Evolutionary conservation across 2,329 filamentous ascomycete species (phyloP).

Genomic region (Penicillium sp.): DNA sequence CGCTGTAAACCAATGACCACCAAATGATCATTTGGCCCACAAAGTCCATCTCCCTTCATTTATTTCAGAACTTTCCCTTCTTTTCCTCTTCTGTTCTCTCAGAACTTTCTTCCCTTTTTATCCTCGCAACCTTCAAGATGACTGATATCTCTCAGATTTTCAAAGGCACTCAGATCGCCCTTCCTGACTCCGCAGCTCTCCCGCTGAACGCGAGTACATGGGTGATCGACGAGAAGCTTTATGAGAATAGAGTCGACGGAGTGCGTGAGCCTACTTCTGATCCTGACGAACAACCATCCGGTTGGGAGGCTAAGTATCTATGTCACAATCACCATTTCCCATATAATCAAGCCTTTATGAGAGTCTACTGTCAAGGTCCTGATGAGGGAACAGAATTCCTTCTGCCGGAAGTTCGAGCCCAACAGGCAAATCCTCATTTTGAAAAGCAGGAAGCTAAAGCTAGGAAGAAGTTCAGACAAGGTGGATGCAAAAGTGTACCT

Average conservation of each 20-base stretch:
- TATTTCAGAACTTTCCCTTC: neutral
- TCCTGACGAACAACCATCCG: neutral
- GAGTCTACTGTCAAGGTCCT: constrained; percentile 5
- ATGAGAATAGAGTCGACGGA: constrained; percentile 6
- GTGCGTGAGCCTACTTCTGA: neutral
- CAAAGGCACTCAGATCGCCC: constrained; percentile 2
- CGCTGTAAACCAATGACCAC: no score
- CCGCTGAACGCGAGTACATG: constrained; percentile 2
- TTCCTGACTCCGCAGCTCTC: constrained; percentile 1
- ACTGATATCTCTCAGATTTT: constrained; percentile 5
- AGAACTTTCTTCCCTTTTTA: neutral
- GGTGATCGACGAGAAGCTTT: constrained; percentile 4
- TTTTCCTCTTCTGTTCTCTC: neutral
- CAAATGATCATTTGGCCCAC: no score
- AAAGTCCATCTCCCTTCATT: neutral
- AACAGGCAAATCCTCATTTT: constrained; percentile 3
- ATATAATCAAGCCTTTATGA: constrained; percentile 2
- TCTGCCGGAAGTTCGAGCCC: neutral
- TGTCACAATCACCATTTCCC: neutral
- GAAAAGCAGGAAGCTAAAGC: constrained; percentile 1
- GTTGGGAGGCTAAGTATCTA: constrained; percentile 5
- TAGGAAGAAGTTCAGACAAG: constrained; percentile 1
- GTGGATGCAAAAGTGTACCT: constrained; percentile 4
- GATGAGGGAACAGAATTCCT: constrained; percentile 6
- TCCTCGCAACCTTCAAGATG: constrained; percentile 3